These are phyloP conservation scores for Debaryomyces hansenii DNA, from an alignment of 805 yeast species.

Conservation along the genomic window DNA sequence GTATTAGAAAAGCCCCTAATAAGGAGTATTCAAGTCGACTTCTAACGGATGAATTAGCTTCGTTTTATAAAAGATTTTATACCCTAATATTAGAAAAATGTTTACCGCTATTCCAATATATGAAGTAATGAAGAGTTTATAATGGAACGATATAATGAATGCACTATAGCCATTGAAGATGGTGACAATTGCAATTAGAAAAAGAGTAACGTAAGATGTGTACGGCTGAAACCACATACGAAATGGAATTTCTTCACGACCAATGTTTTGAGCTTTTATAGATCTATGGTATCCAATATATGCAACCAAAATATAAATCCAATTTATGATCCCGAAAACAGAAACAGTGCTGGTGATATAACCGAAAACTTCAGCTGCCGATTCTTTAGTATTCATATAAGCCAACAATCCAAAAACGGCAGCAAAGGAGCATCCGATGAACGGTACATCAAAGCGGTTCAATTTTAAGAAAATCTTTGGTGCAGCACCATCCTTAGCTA, in stretches of 20 bases:
- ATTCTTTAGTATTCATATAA: conserved; percentile 8
- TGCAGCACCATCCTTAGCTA: conserved; percentile 18
- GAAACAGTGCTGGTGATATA: conserved; percentile 15
- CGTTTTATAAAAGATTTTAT: conserved; percentile 5
- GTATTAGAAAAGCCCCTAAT: too few relatives aligned
- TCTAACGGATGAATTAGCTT: conserved; percentile 5
- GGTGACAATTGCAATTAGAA: conserved; percentile 8
- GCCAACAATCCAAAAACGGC: conserved; percentile 13
- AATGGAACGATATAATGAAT: conserved; percentile 10
- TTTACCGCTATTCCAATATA: conserved; percentile 11
- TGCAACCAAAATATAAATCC: conserved; percentile 13
- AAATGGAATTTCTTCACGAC: conserved; percentile 14
- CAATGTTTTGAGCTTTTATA: conserved; percentile 10
- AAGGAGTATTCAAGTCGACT: conserved; percentile 2
- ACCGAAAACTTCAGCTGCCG: conserved; percentile 13
- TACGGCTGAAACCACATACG: conserved; percentile 17
- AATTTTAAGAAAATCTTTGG: conserved; percentile 17
- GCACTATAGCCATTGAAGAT: conserved; percentile 15
- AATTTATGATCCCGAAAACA: conserved; percentile 16
- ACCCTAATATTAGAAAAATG: conserved; percentile 4
- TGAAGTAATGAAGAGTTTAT: conserved; percentile 13
- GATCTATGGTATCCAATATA: conserved; percentile 12
- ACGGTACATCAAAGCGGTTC: conserved; percentile 14
- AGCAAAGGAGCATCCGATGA: conserved; percentile 10
- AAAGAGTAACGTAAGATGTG: conserved; percentile 9